Percentiles rank a stretch among this genome's conserved stretches.
Evolutionary conservation across 2,329 filamentous ascomycete genomes (phyloP).

Genomic region (Rutstroemia sp.): DNA sequence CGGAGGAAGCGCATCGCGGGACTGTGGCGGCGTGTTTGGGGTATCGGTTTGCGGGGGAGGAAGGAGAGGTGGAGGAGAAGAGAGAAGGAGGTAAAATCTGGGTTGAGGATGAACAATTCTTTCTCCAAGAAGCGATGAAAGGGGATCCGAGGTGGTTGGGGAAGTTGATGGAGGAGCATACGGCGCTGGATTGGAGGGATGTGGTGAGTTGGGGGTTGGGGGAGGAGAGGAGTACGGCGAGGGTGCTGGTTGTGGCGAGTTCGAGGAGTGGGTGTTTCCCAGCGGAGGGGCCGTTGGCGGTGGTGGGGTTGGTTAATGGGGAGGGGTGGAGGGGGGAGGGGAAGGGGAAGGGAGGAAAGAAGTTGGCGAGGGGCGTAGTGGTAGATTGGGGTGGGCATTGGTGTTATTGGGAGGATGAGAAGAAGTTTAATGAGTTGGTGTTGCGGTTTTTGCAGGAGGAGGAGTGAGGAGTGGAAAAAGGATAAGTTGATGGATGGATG

Average conservation of each 20-base stretch:
- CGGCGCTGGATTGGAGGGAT: conserved; percentile 26
- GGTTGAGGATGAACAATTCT: conserved; percentile 23
- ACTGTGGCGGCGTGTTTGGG: conserved; percentile 27
- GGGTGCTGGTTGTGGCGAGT: conserved; percentile 27
- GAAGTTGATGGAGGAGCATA: conserved; percentile 29
- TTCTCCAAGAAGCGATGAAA: conserved; percentile 25
- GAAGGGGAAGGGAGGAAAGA: background rate
- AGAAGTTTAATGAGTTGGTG: conserved; percentile 21
- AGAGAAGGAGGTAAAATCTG: background rate
- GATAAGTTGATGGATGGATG: background rate
- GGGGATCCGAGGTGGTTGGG: conserved; percentile 25
- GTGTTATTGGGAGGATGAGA: conserved; percentile 29
- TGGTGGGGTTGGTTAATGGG: conserved; percentile 25
- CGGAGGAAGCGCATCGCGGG: conserved; percentile 21
- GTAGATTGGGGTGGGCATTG: conserved; percentile 30
- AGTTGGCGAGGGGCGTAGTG: conserved; percentile 18
- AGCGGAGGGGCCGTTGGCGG: conserved; percentile 23
- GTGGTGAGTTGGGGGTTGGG: conserved; percentile 23
- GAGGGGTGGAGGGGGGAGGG: background rate
- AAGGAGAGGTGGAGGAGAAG: background rate
- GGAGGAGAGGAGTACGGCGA: conserved; percentile 12
- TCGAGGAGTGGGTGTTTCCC: conserved; percentile 29
- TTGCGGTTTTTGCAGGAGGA: conserved; percentile 18
- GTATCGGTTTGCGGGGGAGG: conserved; percentile 18
- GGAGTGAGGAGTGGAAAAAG: background rate